phyloP scores from a whole-genome alignment of 805 yeast genomes.

The Yarrowia sp. region DNA sequence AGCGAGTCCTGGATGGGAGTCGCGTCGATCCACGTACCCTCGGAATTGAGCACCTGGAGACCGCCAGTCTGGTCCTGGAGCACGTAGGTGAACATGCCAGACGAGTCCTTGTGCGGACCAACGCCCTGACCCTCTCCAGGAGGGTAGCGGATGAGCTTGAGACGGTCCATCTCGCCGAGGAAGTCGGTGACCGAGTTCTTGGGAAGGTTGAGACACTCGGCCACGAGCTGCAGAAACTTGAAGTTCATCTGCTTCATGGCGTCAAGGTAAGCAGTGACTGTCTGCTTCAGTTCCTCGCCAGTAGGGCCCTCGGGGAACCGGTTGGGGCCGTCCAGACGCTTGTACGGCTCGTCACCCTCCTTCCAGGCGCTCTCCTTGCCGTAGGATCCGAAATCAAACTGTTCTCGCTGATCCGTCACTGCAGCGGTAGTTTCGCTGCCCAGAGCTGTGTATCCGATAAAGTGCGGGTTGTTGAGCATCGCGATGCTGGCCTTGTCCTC shows the following conservation, averaged over 20 bases:
- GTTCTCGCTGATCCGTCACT: constrained; percentile 58
- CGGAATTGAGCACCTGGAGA: constrained; percentile 54
- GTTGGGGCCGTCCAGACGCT: constrained; percentile 56
- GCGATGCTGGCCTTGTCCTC: constrained; percentile 48
- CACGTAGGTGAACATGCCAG: constrained; percentile 59
- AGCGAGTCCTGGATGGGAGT: constrained; percentile 49
- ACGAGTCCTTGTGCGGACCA: constrained; percentile 64
- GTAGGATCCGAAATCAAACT: constrained; percentile 55
- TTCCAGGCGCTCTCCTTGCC: constrained; percentile 46
- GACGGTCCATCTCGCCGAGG: constrained; percentile 52
- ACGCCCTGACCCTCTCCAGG: constrained; percentile 47
- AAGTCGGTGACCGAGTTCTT: constrained; percentile 47
- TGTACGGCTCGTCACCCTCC: constrained; percentile 29
- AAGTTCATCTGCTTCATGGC: constrained; percentile 48
- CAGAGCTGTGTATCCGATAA: constrained; percentile 55
- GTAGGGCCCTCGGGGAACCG: constrained; percentile 48
- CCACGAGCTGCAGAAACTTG: constrained; percentile 47
- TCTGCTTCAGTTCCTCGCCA: constrained; percentile 46
- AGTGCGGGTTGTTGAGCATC: constrained; percentile 57
- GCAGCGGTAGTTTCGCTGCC: constrained; percentile 59
- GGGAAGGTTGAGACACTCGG: constrained; percentile 55
- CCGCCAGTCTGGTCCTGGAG: constrained; percentile 56
- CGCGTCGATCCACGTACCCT: constrained; percentile 57
- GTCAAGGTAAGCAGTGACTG: constrained; percentile 45
- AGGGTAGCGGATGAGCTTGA: constrained; percentile 60